A percentile compares a stretch with the other conserved stretches of the same genome.
Evolutionary conservation across 768 basidiomycete genomes (phyloP).

Genomic region (Pilatotrama ljubarskyi): DNA sequence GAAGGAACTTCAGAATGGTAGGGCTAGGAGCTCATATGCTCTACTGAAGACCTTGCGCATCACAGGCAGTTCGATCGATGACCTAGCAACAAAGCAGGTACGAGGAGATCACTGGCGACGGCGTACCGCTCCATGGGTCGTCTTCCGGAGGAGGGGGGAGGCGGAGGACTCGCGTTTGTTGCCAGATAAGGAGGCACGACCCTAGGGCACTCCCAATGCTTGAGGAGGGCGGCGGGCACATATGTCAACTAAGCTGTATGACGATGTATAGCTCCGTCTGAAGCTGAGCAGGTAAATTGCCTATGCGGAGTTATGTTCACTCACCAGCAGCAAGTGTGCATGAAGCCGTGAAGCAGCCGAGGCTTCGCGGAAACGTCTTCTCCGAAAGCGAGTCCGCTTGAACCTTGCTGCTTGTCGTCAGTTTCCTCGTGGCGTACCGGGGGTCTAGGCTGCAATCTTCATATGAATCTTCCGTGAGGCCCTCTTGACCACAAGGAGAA

Average conservation of each 20-base stretch:
- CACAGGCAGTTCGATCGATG: slow-evolving; percentile 22
- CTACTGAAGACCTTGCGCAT: slow-evolving; percentile 18
- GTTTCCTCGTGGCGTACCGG: slow-evolving; percentile 15
- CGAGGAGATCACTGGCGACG: slow-evolving; percentile 13
- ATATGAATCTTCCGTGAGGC: slow-evolving; percentile 9
- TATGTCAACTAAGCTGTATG: slow-evolving; percentile 8
- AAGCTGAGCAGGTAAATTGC: slow-evolving; percentile 5
- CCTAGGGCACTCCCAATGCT: slow-evolving; percentile 7
- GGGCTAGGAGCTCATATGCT: slow-evolving; percentile 16
- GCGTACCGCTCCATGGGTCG: slow-evolving; percentile 7
- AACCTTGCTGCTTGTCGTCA: slow-evolving; percentile 10
- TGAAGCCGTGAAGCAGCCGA: slow-evolving; percentile 16
- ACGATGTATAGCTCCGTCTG: slow-evolving; percentile 7
- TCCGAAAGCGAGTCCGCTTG: slow-evolving; percentile 9
- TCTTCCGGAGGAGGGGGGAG: neutral
- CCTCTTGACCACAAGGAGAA: neutral
- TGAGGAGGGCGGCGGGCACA: slow-evolving; percentile 14
- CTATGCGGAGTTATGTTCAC: neutral
- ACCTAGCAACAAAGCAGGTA: slow-evolving; percentile 7
- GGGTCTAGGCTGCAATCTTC: slow-evolving; percentile 6
- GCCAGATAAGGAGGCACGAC: slow-evolving; percentile 15
- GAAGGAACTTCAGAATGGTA: slow-evolving; percentile 10
- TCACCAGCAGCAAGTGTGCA: neutral
- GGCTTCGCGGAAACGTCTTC: slow-evolving; percentile 12
- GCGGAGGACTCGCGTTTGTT: neutral